phyloP scores from a whole-genome alignment of 495 filamentous ascomycete genomes.

The Aspergillus ellipticus region DNA sequence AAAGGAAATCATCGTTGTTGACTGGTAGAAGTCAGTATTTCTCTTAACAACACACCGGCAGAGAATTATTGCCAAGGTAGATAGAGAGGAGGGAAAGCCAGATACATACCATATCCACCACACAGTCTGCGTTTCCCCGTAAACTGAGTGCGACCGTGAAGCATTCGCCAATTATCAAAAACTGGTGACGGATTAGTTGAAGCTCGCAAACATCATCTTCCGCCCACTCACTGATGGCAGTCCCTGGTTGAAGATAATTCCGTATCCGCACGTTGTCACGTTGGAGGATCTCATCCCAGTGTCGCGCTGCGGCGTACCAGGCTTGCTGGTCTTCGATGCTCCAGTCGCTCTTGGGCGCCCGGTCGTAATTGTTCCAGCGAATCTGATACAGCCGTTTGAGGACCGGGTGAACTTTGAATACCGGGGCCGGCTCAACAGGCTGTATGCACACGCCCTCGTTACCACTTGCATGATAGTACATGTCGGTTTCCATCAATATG shows the following conservation, averaged over 20 bases:
- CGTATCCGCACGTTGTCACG: conserved; percentile 56
- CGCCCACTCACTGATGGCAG: conserved; percentile 59
- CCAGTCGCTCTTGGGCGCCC: conserved; percentile 54
- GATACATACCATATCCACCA: conserved; percentile 75
- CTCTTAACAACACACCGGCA: not conserved
- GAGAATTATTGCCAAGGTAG: not conserved
- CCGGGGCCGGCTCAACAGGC: conserved; percentile 56
- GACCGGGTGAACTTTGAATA: conserved; percentile 53
- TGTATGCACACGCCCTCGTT: conserved; percentile 78
- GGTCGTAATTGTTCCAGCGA: conserved; percentile 90
- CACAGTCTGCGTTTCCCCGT: conserved; percentile 82
- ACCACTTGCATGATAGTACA: conserved; percentile 78
- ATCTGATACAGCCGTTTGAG: conserved; percentile 54
- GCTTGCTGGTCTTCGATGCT: conserved; percentile 29
- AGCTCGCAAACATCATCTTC: not conserved
- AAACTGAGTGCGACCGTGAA: conserved; percentile 81
- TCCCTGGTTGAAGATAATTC: conserved; percentile 76
- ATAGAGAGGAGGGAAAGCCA: not conserved
- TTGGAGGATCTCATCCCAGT: conserved; percentile 59
- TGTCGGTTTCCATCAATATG: conserved; percentile 43
- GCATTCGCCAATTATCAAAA: conserved; percentile 93
- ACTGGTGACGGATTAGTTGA: conserved; percentile 44
- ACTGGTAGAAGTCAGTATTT: conserved; percentile 47
- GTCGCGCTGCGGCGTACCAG: conserved; percentile 76
- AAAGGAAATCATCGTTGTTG: conserved; percentile 82